Percentiles rank a stretch among this genome's conserved stretches.
These are phyloP conservation scores for sorghum (Sorghum bicolor) DNA, from an alignment of 176 grass and related monocot species.

Conservation along the genomic window Sorghum_bicolor_NCBIv3 NC_012873.2:50910501-50911000, in stretches of 20 bases:
- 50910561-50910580: slow-evolving; percentile 49
- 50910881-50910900: too few species aligned
- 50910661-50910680: slow-evolving; percentile 16
- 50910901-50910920: too few species aligned
- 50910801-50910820: too few species aligned
- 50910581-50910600: slow-evolving; percentile 68
- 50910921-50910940: background rate
- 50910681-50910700: slow-evolving; percentile 6
- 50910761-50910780: background rate
- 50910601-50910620: slow-evolving; percentile 71
- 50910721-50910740: background rate
- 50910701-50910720: background rate
- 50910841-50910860: too few species aligned
- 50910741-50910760: too few species aligned
- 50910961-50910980: too few species aligned
- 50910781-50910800: too few species aligned
- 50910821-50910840: too few species aligned
- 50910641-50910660: slow-evolving; percentile 14
- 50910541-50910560: slow-evolving; percentile 22
- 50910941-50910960: background rate
- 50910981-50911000: too few species aligned
- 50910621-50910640: background rate
- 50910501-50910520: too few species aligned
- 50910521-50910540: background rate
- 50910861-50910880: too few species aligned